These are phyloP conservation scores for Kwoniella sp. DNA, from an alignment of 768 basidiomycete genomes.

Conservation along the genomic window DNA sequence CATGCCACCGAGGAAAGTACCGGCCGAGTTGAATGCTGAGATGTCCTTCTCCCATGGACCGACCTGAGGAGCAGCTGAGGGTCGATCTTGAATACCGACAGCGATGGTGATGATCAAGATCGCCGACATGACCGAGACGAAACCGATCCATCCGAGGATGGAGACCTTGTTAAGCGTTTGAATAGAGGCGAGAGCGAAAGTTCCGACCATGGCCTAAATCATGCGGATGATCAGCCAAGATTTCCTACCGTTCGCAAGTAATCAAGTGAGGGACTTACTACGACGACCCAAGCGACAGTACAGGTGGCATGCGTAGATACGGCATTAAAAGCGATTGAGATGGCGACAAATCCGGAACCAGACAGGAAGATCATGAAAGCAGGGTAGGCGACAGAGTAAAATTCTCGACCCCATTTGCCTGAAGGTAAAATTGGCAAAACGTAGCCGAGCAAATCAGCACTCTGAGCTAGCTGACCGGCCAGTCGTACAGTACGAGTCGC, in stretches of 20 bases:
- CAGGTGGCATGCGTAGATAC: constrained; percentile 42
- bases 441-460: background rate
- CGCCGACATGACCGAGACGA: constrained; percentile 20
- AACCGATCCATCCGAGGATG: constrained; percentile 23
- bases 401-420: constrained; percentile 32
- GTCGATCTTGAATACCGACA: constrained; percentile 37
- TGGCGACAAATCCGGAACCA: constrained; percentile 37
- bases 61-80: constrained; percentile 32
- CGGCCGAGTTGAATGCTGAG: constrained; percentile 27
- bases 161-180: constrained; percentile 34
- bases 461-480: background rate
- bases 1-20: constrained; percentile 39
- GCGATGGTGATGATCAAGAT: constrained; percentile 24
- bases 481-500: too few species aligned
- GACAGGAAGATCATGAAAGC: constrained; percentile 43
- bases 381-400: constrained; percentile 41
- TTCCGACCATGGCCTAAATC: constrained; percentile 23
- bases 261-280: constrained; percentile 13
- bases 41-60: constrained; percentile 36
- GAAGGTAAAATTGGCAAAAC: background rate
- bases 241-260: background rate
- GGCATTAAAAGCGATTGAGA: constrained; percentile 47
- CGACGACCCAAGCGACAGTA: constrained; percentile 41
- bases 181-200: constrained; percentile 32
- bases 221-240: background rate